Evolutionary conservation across 2,329 filamentous ascomycete species (phyloP).

Genomic region (Monosporascus sp.): DNA sequence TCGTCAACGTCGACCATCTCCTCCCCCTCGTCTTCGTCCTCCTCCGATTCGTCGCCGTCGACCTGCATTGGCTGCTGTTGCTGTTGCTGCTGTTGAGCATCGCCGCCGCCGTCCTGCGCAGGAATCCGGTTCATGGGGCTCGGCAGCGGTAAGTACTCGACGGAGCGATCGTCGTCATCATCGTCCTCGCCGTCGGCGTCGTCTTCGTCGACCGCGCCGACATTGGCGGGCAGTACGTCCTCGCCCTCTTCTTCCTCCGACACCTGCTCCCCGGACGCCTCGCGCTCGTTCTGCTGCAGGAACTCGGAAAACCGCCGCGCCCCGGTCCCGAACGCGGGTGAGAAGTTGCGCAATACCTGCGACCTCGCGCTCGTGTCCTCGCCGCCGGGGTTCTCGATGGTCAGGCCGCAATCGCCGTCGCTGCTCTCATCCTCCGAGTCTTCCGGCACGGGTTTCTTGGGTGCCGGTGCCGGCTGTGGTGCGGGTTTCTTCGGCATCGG

Average conservation of each 20-base stretch:
- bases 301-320: conserved; percentile 50
- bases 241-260: conserved; percentile 34
- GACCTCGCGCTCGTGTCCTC: conserved; percentile 27
- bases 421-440: conserved; percentile 44
- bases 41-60: conserved; percentile 27
- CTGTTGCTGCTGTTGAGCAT: conserved; percentile 8
- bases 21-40: conserved; percentile 30
- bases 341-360: conserved; percentile 33
- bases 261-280: conserved; percentile 5
- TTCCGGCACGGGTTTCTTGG: conserved; percentile 27
- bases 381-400: conserved; percentile 55
- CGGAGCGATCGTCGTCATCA: conserved; percentile 29
- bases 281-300: conserved; percentile 34
- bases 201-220: conserved; percentile 25
- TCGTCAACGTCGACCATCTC: conserved; percentile 26
- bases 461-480: conserved; percentile 13
- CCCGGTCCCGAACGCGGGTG: conserved; percentile 40
- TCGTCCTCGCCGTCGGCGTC: conserved; percentile 44
- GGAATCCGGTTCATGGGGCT: conserved; percentile 43
- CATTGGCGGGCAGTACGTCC: conserved; percentile 41
- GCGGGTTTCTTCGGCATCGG: conserved; percentile 19
- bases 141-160: conserved; percentile 44
- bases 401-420: conserved; percentile 52
- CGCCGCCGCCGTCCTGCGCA: conserved; percentile 18
- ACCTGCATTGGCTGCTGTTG: conserved; percentile 14